phyloP scores from a whole-genome alignment of 1,139 yeast species.

The Yarrowia galli region DNA sequence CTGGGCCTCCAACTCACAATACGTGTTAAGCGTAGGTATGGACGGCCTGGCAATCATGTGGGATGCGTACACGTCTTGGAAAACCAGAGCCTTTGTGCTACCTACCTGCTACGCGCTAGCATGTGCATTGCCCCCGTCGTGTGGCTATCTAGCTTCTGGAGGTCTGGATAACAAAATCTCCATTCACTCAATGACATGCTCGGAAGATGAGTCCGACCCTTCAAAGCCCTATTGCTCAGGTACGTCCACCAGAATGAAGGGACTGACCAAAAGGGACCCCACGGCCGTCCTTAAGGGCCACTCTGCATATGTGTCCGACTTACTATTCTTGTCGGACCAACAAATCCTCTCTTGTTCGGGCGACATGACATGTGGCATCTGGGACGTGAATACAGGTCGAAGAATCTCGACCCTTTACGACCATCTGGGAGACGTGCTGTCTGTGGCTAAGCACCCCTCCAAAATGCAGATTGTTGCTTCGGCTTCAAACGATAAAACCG shows the following conservation, averaged over 20 bases:
- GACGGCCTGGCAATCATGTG: constrained; percentile 87
- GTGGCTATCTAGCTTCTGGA: constrained; percentile 73
- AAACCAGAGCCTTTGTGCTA: constrained; percentile 66
- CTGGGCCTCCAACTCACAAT: constrained; percentile 59
- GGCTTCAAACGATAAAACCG: constrained; percentile 95
- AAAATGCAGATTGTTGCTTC: constrained; percentile 75
- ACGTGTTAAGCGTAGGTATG: constrained; percentile 76
- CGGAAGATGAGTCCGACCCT: constrained; percentile 36
- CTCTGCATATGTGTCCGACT: constrained; percentile 79
- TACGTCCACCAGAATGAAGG: background rate
- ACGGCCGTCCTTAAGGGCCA: constrained; percentile 69
- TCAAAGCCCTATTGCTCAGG: constrained; percentile 9
- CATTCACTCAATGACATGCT: constrained; percentile 56
- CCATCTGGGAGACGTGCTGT: constrained; percentile 81
- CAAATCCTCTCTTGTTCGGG: constrained; percentile 78
- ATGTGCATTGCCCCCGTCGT: constrained; percentile 75
- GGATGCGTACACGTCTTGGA: constrained; percentile 79
- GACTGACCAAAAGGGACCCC: background rate
- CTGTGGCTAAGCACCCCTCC: constrained; percentile 56
- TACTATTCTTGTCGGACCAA: constrained; percentile 66
- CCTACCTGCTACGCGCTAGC: constrained; percentile 77
- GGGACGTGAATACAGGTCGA: constrained; percentile 76
- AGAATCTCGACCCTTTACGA: constrained; percentile 67
- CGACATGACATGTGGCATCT: constrained; percentile 78
- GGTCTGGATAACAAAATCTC: constrained; percentile 85